These are phyloP conservation scores for Ampelomyces quisqualis DNA, from an alignment of 2,329 filamentous ascomycete genomes.

Conservation along the genomic window DNA sequence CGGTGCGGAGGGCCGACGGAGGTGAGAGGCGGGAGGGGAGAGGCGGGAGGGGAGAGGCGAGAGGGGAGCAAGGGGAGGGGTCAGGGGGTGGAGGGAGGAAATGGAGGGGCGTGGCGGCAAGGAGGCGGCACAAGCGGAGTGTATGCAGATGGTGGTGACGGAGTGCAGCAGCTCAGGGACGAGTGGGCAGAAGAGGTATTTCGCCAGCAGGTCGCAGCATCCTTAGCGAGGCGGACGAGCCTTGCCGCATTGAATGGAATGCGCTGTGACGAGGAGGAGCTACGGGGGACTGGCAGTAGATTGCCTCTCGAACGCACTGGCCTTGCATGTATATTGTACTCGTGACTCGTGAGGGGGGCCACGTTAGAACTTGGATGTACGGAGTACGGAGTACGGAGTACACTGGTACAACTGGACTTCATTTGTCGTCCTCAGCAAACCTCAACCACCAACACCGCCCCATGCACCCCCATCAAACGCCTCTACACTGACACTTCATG, in stretches of 20 bases:
- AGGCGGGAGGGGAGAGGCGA: slow-evolving; percentile 21
- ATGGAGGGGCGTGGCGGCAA: too few species aligned
- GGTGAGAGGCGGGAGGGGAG: slow-evolving; percentile 17
- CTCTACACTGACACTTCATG: neutral
- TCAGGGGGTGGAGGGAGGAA: slow-evolving; percentile 6
- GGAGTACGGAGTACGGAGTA: too few species aligned
- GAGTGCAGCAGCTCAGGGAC: slow-evolving; percentile 2
- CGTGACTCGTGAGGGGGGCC: too few species aligned
- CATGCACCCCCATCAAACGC: slow-evolving; percentile 7
- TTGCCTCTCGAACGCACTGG: slow-evolving; percentile 12
- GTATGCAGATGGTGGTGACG: slow-evolving; percentile 24
- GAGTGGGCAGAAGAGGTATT: slow-evolving; percentile 25
- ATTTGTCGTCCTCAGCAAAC: neutral
- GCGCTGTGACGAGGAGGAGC: slow-evolving; percentile 13
- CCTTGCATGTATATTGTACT: too few species aligned
- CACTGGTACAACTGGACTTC: neutral
- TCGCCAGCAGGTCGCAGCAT: slow-evolving; percentile 25
- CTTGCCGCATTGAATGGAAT: slow-evolving; percentile 30
- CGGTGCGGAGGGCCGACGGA: slow-evolving; percentile 27
- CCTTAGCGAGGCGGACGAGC: slow-evolving; percentile 36
- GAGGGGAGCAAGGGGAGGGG: slow-evolving; percentile 3
- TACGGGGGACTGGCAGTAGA: slow-evolving; percentile 9
- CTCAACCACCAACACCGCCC: slow-evolving; percentile 1
- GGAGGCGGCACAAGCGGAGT: slow-evolving; percentile 13
- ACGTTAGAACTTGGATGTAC: too few species aligned